Evolutionary conservation across 164 flowering plant species (phyloP).

Genomic region (Sedum album): DNA sequence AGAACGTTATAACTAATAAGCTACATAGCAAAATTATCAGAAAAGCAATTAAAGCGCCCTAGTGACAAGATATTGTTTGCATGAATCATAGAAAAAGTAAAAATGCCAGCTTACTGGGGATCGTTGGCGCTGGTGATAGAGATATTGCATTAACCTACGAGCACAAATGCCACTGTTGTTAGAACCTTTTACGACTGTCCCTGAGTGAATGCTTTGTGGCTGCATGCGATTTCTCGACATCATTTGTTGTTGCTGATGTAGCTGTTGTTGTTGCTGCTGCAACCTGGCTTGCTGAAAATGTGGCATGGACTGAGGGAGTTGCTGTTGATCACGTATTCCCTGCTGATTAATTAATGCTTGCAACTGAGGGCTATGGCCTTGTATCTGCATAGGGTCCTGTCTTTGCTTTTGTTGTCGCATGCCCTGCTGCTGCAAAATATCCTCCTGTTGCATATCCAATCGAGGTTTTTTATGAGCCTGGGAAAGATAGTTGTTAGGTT

Average conservation of each 20-base stretch:
- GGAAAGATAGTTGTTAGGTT: constrained; percentile 33
- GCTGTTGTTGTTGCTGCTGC: constrained; percentile 66
- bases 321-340: constrained; percentile 61
- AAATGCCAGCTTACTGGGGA: constrained; percentile 49
- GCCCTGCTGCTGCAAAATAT: constrained; percentile 65
- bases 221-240: constrained; percentile 66
- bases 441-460: constrained; percentile 81
- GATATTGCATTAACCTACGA: too few species aligned
- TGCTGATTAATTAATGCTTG: constrained; percentile 84
- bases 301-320: constrained; percentile 67
- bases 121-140: too few species aligned
- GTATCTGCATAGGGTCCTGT: constrained; percentile 61
- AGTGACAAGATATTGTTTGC: neutral
- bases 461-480: too few species aligned
- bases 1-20: neutral
- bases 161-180: constrained; percentile 83
- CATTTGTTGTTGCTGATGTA: constrained; percentile 51
- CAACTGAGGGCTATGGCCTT: constrained; percentile 63
- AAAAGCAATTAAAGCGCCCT: too few species aligned
- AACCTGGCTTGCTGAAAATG: constrained; percentile 61
- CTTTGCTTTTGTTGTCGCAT: constrained; percentile 73
- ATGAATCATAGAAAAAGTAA: neutral
- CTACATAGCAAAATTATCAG: neutral
- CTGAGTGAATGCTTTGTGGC: constrained; percentile 52
- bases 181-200: constrained; percentile 49